phyloP scores from a whole-genome alignment of 805 yeast species.

The Candida coquimbonensis region DNA sequence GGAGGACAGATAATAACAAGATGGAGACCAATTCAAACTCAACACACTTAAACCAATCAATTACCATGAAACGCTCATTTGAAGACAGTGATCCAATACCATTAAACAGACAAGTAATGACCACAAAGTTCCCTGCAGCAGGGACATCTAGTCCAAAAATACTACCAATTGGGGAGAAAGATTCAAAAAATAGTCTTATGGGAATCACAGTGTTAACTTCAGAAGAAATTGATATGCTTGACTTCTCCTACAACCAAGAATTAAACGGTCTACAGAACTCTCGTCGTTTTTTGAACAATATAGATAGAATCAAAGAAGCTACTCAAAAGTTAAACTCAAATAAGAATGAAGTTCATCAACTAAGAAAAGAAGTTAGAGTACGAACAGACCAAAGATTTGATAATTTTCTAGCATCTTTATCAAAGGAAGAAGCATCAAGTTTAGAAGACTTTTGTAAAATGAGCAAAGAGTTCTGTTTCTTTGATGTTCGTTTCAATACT shows the following conservation, averaged over 20 bases:
- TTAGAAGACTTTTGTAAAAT: neutral
- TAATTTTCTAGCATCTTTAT: neutral
- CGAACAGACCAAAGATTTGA: neutral
- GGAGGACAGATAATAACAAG: neutral
- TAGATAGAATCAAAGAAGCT: neutral
- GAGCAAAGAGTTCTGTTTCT: neutral
- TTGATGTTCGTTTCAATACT: conserved; percentile 1
- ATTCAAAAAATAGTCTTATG: neutral
- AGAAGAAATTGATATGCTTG: conserved; percentile 2
- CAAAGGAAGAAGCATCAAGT: neutral
- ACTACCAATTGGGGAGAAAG: neutral
- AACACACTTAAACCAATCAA: neutral
- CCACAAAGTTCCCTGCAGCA: conserved; percentile 2
- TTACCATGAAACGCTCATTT: neutral
- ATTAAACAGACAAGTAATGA: neutral
- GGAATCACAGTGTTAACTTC: conserved; percentile 1
- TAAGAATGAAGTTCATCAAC: neutral
- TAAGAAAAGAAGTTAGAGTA: neutral
- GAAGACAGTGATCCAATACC: no score
- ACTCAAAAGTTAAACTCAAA: neutral
- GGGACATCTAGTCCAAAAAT: conserved; percentile 2
- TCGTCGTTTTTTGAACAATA: conserved; percentile 2
- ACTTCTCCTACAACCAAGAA: conserved; percentile 2
- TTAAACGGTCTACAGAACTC: conserved; percentile 1
- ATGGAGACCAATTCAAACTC: neutral